phyloP scores from a whole-genome alignment of 2,329 filamentous ascomycete genomes.

The Epichloe bromicola region DNA sequence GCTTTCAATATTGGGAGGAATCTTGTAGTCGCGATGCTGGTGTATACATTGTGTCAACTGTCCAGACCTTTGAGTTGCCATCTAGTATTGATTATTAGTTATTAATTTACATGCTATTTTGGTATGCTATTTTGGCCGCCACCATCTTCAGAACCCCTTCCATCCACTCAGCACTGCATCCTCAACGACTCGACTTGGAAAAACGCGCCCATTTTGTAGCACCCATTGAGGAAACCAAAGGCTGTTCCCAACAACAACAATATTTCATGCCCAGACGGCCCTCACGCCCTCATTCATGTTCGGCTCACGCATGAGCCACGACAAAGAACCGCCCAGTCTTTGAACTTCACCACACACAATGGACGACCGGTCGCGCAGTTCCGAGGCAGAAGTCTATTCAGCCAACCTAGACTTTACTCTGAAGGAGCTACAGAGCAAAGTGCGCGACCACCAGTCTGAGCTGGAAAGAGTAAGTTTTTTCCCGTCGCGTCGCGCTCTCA shows the following conservation, averaged over 20 bases:
- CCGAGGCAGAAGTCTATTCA: conserved; percentile 18
- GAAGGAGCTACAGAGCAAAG: conserved; percentile 47
- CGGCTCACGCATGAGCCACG: background rate
- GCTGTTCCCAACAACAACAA: background rate
- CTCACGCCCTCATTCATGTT: background rate
- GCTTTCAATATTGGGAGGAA: no score
- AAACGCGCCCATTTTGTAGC: no score
- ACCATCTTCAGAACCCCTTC: no score
- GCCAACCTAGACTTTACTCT: conserved; percentile 53
- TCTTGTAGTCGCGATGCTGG: no score
- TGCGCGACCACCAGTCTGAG: conserved; percentile 39
- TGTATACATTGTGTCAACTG: no score
- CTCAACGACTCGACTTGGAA: no score
- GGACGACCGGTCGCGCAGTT: conserved; percentile 13
- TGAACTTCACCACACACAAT: conserved; percentile 9
- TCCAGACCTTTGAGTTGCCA: no score
- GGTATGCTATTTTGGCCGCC: no score
- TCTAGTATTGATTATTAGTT: no score
- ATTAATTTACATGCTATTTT: no score
- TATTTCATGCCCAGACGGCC: background rate
- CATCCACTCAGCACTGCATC: no score
- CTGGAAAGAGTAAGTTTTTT: conserved; percentile 29
- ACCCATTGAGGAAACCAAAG: background rate
- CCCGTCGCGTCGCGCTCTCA: background rate
- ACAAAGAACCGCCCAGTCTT: background rate